Base-by-base conservation (phyloP, 805 yeast genomes). In the Nakazawaea pomicola region DNA sequence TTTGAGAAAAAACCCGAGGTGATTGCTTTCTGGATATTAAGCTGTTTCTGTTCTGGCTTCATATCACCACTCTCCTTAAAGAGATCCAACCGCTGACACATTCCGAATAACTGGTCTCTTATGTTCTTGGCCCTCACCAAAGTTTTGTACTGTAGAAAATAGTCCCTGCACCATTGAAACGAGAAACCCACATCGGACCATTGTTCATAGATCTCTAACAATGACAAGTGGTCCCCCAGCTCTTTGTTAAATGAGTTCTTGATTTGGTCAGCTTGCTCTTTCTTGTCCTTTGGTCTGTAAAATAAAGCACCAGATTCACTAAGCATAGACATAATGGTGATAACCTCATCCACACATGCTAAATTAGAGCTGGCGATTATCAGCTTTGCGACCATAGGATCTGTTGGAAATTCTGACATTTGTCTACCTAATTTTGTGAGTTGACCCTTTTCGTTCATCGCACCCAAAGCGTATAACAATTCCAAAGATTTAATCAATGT, bases 341-440 rank as follows among this genome's bases (percentile, higher is more conserved):
- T 55, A 2, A 88, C 70, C 46, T 86, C 93, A 2, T 72, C 71
- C 2, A 81, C 69, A 36, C 95, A 89, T 1, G 74, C 67, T 38
- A 68, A 69, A 11, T 69, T 69, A 0, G 74, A 76, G 37, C 95
- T 79, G 1, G 78, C 64, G 10, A 91, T 58, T 24, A 93, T 56
- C 6, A 81, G 78, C 56, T 85, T 87, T 6, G 96, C 81, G 52
- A 89, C 70, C 70, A 86, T 86, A 4, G 97, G 97, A 50, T 88
- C 95, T 47, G 90, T 74, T 0, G 99, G 99, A 51, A 90, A 86
- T 44, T 82, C 88, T 1, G 96, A 83, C 96, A 93, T 90, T 46
- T 77, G 75, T 32, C 83, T 62, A 0, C 99, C 99, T 1, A 80
- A 55, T 35, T 74, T 67, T 0, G 98, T 91, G 29, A 93, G 64